Percentiles rank a stretch among this genome's conserved stretches.
These are phyloP conservation scores for Linnemannia hyalina DNA, from an alignment of 192 early-diverging fungal species.

Conservation along the genomic window DNA sequence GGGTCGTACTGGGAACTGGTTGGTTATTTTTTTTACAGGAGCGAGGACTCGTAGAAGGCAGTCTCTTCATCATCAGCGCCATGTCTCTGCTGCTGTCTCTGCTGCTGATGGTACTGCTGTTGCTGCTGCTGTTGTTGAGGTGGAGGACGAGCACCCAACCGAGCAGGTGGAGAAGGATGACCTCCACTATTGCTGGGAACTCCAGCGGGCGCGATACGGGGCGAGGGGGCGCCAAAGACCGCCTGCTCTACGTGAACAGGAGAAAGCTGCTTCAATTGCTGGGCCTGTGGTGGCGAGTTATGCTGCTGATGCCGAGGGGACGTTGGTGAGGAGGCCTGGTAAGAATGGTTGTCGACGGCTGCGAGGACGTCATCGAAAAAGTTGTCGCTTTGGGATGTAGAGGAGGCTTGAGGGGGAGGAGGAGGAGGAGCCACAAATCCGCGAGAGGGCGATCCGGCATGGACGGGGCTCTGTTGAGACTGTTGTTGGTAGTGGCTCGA, in stretches of 20 bases:
- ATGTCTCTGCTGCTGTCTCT: slow-evolving; percentile 8
- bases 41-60: slow-evolving; percentile 42
- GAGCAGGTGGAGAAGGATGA: slow-evolving; percentile 7
- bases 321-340: neutral
- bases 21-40: slow-evolving; percentile 21
- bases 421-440: slow-evolving; percentile 22
- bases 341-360: slow-evolving; percentile 25
- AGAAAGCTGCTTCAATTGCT: neutral
- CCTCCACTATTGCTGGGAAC: neutral
- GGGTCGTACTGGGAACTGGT: neutral
- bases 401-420: neutral
- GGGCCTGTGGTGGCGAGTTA: slow-evolving; percentile 6
- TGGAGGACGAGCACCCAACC: slow-evolving; percentile 19
- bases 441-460: neutral
- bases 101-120: slow-evolving; percentile 17
- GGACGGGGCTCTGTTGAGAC: slow-evolving; percentile 18
- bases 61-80: slow-evolving; percentile 19
- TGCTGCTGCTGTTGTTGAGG: neutral
- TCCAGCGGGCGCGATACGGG: slow-evolving; percentile 29
- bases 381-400: slow-evolving; percentile 23
- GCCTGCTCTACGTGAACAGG: slow-evolving; percentile 11
- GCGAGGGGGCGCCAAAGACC: slow-evolving; percentile 50
- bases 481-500: slow-evolving; percentile 19
- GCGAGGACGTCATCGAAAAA: slow-evolving; percentile 54
- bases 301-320: slow-evolving; percentile 23